Evolutionary conservation across 2,329 filamentous ascomycete species (phyloP), one percentile per base, ranked within the genome.

Genomic region (Ilyonectria sp.): DNA sequence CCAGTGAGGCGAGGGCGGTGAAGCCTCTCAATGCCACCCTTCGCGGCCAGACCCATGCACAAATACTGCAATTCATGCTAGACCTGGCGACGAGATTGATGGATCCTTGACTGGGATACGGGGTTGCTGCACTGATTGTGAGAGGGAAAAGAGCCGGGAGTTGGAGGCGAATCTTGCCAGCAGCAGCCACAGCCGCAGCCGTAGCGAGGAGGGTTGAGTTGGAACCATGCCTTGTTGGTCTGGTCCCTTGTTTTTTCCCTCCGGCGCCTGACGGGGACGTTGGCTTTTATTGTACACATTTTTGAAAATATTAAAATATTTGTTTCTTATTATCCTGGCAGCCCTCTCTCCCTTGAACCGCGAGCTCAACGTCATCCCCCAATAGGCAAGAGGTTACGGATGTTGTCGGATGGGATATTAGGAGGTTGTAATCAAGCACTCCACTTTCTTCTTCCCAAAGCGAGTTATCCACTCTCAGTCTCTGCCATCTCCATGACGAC

Each of bases 381-480:
- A 44, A 59, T 17, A 23, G 26, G 29, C 29, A 60, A 50, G 19
- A 13, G 35, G 33, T 19, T 56, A 19, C 67, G 70, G 70, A 69
- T 71, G 69, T 70, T 72, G 46, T 73, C 72, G 65, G 67, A 63
- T 66, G 54, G 19, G 53, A 63, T 35, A 62, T 61, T 61, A 54
- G 43, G 54, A 66, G 50, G 67, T 19, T 63, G 68, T 44, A 56
- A 60, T 54, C 61, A 58, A 63, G 61, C 43, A 56, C 31, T 63
- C 68, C 58, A 61, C 52, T 21, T 35, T 23, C 44, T 57, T 33
- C 52, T 46, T 63, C 43, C 43, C 17, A 54, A 50, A 37, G 11
- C 17, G 47, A 63, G 46, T 62, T 72, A 73, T 70, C 73, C 73
- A 75, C 73, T 74, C 73, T 69, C 73, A 75, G 73, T 74, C 73